Evolutionary conservation across 1,284 basidiomycete species (phyloP).

Genomic region (Meira nashicola): DNA sequence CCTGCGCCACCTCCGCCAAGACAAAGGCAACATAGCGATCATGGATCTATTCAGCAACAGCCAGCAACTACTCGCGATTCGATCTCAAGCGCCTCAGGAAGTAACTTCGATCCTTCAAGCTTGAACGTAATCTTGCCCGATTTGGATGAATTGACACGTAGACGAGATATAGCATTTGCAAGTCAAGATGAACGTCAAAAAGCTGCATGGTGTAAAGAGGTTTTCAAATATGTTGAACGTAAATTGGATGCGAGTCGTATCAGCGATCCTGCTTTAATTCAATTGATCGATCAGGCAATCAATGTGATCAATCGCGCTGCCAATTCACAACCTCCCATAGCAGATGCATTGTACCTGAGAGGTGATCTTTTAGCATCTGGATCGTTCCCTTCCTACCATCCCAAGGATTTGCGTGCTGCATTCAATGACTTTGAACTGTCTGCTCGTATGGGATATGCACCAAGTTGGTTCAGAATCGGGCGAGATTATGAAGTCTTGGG

Average conservation of each 20-base stretch:
- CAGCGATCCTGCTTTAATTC: constrained; percentile 62
- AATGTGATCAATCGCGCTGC: constrained; percentile 31
- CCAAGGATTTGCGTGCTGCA: constrained; percentile 68
- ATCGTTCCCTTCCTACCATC: constrained; percentile 54
- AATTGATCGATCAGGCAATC: constrained; percentile 64
- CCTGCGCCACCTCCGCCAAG: too few relatives aligned
- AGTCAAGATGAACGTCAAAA: constrained; percentile 60
- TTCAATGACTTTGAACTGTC: constrained; percentile 70
- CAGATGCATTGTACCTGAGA: constrained; percentile 71
- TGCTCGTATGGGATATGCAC: constrained; percentile 43
- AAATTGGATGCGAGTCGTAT: constrained; percentile 54
- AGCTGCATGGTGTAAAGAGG: constrained; percentile 71
- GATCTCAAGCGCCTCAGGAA: not conserved
- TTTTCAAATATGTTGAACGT: constrained; percentile 69
- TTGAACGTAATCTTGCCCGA: constrained; percentile 43
- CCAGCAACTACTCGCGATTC: too few relatives aligned
- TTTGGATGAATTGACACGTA: constrained; percentile 25
- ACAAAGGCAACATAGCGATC: too few relatives aligned
- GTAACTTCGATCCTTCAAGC: constrained; percentile 3
- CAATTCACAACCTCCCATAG: constrained; percentile 55
- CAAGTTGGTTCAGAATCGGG: constrained; percentile 77
- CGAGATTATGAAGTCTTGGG: constrained; percentile 84
- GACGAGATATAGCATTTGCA: constrained; percentile 27
- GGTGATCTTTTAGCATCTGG: constrained; percentile 70
- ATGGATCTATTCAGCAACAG: too few relatives aligned